Conservation (phyloP, 805 yeast genomes). For the Limtongozyma cylindracea region DNA sequence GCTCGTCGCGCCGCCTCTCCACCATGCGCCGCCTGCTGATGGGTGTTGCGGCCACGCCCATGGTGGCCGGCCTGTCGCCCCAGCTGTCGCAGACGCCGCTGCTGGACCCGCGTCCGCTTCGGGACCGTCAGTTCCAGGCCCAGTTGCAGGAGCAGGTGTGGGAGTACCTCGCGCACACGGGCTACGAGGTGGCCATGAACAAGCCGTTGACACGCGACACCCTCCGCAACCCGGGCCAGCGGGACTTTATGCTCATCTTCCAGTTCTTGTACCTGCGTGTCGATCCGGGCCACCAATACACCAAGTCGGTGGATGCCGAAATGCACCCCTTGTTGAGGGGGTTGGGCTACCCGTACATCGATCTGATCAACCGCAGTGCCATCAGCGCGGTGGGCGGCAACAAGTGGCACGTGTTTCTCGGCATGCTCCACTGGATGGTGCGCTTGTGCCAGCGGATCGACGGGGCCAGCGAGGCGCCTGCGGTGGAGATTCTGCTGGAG, state of each 20-base stretch:
- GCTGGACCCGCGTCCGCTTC: conserved; percentile 66
- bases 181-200: conserved; percentile 53
- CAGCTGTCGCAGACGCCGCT: too few species aligned
- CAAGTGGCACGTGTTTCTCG: conserved; percentile 65
- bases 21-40: too few species aligned
- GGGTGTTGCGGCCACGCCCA: too few species aligned
- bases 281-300: conserved; percentile 58
- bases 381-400: conserved; percentile 82
- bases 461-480: too few species aligned
- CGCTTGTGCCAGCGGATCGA: conserved; percentile 18
- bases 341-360: conserved; percentile 59
- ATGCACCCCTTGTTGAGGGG: conserved; percentile 40
- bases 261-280: conserved; percentile 54
- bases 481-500: too few species aligned
- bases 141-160: conserved; percentile 41
- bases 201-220: conserved; percentile 42
- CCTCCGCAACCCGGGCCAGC: conserved; percentile 60
- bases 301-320: conserved; percentile 48
- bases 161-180: conserved; percentile 33
- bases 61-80: too few species aligned
- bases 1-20: too few species aligned
- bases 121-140: conserved; percentile 45
- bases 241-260: conserved; percentile 57
- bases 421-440: conserved; percentile 65
- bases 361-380: conserved; percentile 59